Conservation (phyloP, 169 alveolate genomes). For the Toxoplasma gondii region DNA sequence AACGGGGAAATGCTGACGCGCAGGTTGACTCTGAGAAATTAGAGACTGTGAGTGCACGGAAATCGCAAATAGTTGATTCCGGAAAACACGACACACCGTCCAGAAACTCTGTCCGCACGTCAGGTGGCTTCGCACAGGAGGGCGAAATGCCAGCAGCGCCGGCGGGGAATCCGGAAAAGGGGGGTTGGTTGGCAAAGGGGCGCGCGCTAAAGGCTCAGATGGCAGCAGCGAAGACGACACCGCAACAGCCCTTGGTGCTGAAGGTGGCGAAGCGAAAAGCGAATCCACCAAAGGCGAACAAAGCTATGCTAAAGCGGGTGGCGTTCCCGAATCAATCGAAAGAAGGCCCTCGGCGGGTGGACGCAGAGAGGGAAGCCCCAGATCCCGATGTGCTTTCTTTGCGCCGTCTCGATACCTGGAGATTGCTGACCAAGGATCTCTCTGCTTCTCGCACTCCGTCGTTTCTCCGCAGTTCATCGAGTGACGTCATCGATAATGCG, state of each 20-base stretch:
- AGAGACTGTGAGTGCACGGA: too few relatives aligned
- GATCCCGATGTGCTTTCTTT: not conserved
- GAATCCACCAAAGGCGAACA: not conserved
- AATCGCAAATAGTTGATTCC: too few relatives aligned
- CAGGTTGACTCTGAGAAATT: too few relatives aligned
- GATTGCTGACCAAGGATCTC: not conserved
- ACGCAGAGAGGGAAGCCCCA: not conserved
- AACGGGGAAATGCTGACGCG: too few relatives aligned
- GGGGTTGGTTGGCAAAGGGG: not conserved
- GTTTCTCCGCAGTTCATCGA: not conserved
- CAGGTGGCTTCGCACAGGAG: too few relatives aligned
- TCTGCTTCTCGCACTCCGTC: not conserved
- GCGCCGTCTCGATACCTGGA: not conserved
- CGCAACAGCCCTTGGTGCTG: not conserved
- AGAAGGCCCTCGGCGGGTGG: not conserved
- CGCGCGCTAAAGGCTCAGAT: not conserved
- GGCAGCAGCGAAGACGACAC: not conserved
- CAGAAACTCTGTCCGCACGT: too few relatives aligned
- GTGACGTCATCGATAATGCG: not conserved
- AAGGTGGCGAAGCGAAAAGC: not conserved
- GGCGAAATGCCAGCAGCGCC: too few relatives aligned
- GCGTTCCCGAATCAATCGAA: not conserved
- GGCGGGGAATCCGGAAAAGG: not conserved
- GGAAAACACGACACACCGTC: too few relatives aligned
- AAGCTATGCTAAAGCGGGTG: not conserved